Base-by-base conservation (phyloP, 192 early-diverging fungal species). In the Piromyces finnis region DNA sequence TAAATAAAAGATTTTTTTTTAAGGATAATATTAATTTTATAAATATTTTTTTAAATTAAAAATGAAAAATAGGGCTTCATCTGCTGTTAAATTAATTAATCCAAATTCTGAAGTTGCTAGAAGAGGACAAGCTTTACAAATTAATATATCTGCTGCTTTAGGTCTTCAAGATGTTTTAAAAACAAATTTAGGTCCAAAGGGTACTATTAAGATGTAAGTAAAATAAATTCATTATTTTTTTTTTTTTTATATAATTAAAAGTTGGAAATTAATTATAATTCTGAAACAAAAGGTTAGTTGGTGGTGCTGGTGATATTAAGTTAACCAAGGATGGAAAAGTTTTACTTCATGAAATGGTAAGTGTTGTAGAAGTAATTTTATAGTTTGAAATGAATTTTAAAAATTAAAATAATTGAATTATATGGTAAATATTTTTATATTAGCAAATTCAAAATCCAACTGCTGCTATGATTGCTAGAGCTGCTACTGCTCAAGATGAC, bases 401-500 rank as follows among this genome's bases (percentile, higher is more conserved):
- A 12, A 39, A 39, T 39, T 11, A 39, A 39, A 39, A 12, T 39
- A 39, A 39, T 39, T 35, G 4, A 35, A 35, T 35, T 7, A 35
- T 7, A 35, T 30, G 28, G 37, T 27, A 12, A 35, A 29, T n/a
- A n/a, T n/a, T n/a, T n/a, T 32, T 32, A 9, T 26, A 30, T 36
- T 84, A 95, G 95, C 98, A 99, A 96, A 99, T 99, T 86, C 96
- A 97, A 93, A 96, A 99, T 86, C 98, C 98, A 12, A 97, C 96
- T 7, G 98, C 98, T 29, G 93, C 94, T 80, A 99, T 99, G 98
- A 98, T 99, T 85, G 98, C 98, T 29, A 91, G 96, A 26, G 95
- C 98, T n/a, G 96, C 98, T 2, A 98, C 96, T 28, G 97, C 97
- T 29, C 98, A 99, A 87, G 98, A 99, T 87, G 98, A 99, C 82